Conservation (phyloP, 2,329 filamentous ascomycete species). For the Tothia fuscella region DNA sequence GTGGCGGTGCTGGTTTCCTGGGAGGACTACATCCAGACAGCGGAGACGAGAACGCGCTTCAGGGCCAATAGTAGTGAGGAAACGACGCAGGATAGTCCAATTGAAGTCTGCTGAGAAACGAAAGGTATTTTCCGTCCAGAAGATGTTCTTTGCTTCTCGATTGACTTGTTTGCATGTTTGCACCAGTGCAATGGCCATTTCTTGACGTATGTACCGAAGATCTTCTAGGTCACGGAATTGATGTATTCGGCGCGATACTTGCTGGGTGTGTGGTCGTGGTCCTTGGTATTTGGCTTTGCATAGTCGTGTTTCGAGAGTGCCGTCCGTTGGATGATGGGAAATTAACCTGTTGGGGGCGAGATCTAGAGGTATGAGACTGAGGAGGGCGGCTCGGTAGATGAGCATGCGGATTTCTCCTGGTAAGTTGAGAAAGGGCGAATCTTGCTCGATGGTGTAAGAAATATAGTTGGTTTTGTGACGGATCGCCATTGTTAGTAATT, state of each 20-base stretch:
- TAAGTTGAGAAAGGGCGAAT: neutral
- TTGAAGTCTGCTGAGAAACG: constrained; percentile 5
- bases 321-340: no score
- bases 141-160: neutral
- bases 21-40: neutral
- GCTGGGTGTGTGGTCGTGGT: neutral
- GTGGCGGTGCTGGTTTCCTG: neutral
- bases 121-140: constrained; percentile 3
- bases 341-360: constrained; percentile 1
- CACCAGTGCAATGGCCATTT: neutral
- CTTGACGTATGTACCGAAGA: constrained; percentile 1
- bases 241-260: neutral
- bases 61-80: constrained; percentile 3
- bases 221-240: neutral
- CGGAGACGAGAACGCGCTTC: constrained; percentile 5
- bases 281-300: no score
- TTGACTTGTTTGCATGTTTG: neutral
- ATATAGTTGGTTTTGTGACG: no score
- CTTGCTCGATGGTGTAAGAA: constrained; percentile 1
- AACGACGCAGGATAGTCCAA: neutral
- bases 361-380: constrained; percentile 2
- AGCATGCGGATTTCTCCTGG: constrained; percentile 1
- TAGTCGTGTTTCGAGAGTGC: no score
- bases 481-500: no score
- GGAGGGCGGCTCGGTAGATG: constrained; percentile 5